phyloP scores from a whole-genome alignment of 106 monocot genomes.

The Acorus calamus region DNA sequence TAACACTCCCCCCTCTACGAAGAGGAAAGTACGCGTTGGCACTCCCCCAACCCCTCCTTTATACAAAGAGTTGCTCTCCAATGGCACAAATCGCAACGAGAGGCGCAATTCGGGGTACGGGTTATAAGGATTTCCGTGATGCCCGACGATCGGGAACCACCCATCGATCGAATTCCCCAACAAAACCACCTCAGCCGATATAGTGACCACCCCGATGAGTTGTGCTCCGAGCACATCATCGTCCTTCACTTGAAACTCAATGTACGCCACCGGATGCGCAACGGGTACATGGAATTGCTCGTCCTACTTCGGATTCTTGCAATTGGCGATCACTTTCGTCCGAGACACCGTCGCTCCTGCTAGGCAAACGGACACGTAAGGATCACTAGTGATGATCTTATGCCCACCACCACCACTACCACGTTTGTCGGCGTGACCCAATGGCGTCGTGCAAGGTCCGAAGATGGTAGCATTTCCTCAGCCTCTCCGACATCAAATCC shows the following conservation, averaged over 20 bases:
- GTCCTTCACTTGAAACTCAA: conserved; percentile 69
- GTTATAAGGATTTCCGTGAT: conserved; percentile 19
- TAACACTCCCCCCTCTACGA: conserved; percentile 34
- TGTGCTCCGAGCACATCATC: conserved; percentile 74
- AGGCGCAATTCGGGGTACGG: conserved; percentile 50
- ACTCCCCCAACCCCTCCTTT: conserved; percentile 58
- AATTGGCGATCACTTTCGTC: conserved; percentile 56
- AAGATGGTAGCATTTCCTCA: conserved; percentile 50
- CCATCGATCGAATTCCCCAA: conserved; percentile 24
- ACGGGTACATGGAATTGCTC: conserved; percentile 61
- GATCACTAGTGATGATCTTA: conserved; percentile 66
- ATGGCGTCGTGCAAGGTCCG: conserved; percentile 25
- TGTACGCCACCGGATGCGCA: conserved; percentile 33
- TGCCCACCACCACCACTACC: conserved; percentile 3
- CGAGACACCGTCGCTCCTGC: conserved; percentile 58
- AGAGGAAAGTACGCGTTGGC: conserved; percentile 56
- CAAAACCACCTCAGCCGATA: conserved; percentile 41
- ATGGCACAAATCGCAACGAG: conserved; percentile 40
- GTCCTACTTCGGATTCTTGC: conserved; percentile 59
- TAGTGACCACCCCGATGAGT: conserved; percentile 55
- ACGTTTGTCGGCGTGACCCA: conserved; percentile 4
- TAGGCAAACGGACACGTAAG: conserved; percentile 63
- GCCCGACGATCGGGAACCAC: conserved; percentile 47
- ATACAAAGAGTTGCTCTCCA: conserved; percentile 35
- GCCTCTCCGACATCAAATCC: conserved; percentile 72